Evolutionary conservation across 768 basidiomycete species (phyloP), one percentile per base, ranked within the genome.

Genomic region (Suillus tomentosus): DNA sequence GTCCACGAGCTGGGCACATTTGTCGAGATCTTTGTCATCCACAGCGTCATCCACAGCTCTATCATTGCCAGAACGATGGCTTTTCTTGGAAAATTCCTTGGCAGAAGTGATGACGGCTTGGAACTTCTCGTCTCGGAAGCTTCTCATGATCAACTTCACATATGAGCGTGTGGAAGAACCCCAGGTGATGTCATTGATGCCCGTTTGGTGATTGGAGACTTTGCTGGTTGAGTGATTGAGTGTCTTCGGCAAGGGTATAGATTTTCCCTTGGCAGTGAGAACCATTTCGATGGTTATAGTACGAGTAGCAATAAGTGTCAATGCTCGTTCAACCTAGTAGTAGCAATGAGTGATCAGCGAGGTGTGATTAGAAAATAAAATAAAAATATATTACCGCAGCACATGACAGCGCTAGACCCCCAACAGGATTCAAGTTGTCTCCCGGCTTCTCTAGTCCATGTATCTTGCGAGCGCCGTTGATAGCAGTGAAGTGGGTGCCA

Each of bases 321-420:
- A 51, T 27, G 50, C 50, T 51, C 27, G 15, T 27, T 51, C 50
- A 24, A 51, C 50, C 50, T 50, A 27, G 45, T 47, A 47, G 43
- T 7, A 36, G 10, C 36, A 45, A 48, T 50, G n/a, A 50, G 48
- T 24, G 22, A 50, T 50, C 24, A 47, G 45, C 5, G 6, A 27
- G 48, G 48, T 50, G 11, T 14, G n/a, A 24, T 51, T 51, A 51
- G 24, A 51, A 27, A 51, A 51, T 51, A 51, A 51, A 15, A 50
- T 17, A 31, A 27, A 27, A 51, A 27, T 2, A 17, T 31, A 17
- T 31, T 51, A 51, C 50, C 2, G 14, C 15, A 17, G 50, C 50
- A 31, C 50, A 51, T 17, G 27, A 51, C 50, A 51, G 15, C 0
- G 24, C 50, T 7, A 51, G 50, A 51, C 24, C 50, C 27, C 27